Evolutionary conservation across 2,329 filamentous ascomycete species (phyloP).

Genomic region (Fusarium incarnatum): DNA sequence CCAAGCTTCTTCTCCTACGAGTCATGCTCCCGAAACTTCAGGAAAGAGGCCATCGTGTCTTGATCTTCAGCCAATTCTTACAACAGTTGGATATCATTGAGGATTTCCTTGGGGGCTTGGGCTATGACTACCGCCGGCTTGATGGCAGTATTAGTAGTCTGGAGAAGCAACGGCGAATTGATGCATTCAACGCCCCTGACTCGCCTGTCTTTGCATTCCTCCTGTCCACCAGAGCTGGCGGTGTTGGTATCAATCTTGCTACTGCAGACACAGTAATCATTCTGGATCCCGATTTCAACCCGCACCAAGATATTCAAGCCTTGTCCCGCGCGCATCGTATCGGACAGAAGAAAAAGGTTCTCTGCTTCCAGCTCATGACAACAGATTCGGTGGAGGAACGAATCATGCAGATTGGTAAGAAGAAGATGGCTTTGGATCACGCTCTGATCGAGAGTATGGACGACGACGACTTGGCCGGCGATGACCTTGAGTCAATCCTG

Average conservation of each 20-base stretch:
- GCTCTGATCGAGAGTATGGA: conserved; percentile 94
- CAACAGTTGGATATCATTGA: conserved; percentile 89
- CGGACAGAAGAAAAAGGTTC: conserved; percentile 93
- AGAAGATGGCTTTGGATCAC: conserved; percentile 96
- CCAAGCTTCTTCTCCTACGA: conserved; percentile 86
- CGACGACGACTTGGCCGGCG: conserved; percentile 79
- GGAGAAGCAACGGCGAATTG: conserved; percentile 94
- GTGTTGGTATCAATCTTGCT: conserved; percentile 96
- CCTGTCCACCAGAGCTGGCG: conserved; percentile 91
- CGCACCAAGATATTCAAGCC: conserved; percentile 96
- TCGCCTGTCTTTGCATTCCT: conserved; percentile 91
- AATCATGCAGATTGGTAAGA: conserved; percentile 94
- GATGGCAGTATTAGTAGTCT: conserved; percentile 85
- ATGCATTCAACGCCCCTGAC: conserved; percentile 87
- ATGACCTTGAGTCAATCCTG: conserved; percentile 88
- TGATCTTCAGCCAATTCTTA: conserved; percentile 97
- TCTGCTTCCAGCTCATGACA: conserved; percentile 95
- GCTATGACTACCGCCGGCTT: conserved; percentile 79
- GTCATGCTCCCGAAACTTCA: conserved; percentile 88
- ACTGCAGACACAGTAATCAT: conserved; percentile 99
- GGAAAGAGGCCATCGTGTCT: conserved; percentile 86
- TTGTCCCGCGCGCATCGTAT: conserved; percentile 95
- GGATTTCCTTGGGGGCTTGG: conserved; percentile 85
- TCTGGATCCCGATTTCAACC: conserved; percentile 96
- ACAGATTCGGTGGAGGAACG: conserved; percentile 91